Percentiles rank a stretch among this genome's conserved stretches.
These are phyloP conservation scores for Anthracocystis panici-leucophaei DNA, from an alignment of 1,284 basidiomycete species.

Conservation along the genomic window DNA sequence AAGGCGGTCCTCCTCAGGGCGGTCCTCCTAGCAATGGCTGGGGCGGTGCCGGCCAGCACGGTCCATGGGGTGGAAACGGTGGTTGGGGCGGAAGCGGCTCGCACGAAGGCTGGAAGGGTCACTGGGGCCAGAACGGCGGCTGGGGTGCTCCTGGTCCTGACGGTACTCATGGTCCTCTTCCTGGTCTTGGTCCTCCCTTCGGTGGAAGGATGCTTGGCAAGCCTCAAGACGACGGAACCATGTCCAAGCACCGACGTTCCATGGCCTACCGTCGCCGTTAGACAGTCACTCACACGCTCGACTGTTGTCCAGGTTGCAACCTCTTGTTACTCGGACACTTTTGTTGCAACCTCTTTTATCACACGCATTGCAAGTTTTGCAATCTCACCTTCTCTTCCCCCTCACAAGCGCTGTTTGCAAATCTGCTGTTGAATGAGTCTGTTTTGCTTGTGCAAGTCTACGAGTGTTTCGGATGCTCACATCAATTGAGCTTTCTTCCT, in stretches of 20 bases:
- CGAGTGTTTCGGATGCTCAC: not conserved
- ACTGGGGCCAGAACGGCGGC: too few relatives aligned
- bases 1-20: too few relatives aligned
- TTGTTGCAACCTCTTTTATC: not conserved
- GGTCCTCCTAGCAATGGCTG: not conserved
- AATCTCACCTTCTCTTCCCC: too few relatives aligned
- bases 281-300: not conserved
- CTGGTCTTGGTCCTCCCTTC: not conserved
- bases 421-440: not conserved
- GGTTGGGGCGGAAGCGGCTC: too few relatives aligned
- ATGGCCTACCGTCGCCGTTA: conserved; percentile 20
- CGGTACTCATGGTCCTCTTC: conserved; percentile 1
- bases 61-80: not conserved
- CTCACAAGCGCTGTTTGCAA: not conserved
- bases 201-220: not conserved
- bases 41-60: too few relatives aligned
- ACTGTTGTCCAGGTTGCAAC: too few relatives aligned
- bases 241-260: conserved; percentile 23
- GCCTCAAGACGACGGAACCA: conserved; percentile 1
- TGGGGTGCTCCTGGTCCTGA: conserved; percentile 3
- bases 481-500: conserved; percentile 8
- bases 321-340: too few relatives aligned
- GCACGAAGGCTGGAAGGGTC: too few relatives aligned
- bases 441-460: not conserved
- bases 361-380: not conserved